phyloP scores from a whole-genome alignment of 768 basidiomycete species.

The Suillus sp. region DNA sequence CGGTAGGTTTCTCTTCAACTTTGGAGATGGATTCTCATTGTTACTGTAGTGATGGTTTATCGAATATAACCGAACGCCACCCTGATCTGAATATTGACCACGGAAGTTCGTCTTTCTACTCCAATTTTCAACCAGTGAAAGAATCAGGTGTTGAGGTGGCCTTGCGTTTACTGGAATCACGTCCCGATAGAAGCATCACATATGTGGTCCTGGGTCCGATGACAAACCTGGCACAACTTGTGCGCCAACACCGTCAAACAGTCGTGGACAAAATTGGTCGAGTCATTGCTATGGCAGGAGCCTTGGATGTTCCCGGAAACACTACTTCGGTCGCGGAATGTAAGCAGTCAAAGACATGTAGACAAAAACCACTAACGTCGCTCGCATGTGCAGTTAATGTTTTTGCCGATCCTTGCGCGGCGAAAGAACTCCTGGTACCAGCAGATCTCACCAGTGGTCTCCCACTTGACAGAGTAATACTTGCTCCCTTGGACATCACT shows the following conservation, averaged over 20 bases:
- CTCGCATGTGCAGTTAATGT: conserved; percentile 62
- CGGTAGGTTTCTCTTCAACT: conserved; percentile 43
- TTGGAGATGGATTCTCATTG: conserved; percentile 6
- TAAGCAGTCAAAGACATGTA: conserved; percentile 37
- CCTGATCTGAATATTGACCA: conserved; percentile 53
- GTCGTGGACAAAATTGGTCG: conserved; percentile 64
- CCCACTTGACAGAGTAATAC: conserved; percentile 66
- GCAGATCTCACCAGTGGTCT: conserved; percentile 42
- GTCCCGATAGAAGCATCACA: conserved; percentile 56
- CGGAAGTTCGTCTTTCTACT: conserved; percentile 30
- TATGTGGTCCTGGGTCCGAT: conserved; percentile 77
- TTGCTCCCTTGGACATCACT: conserved; percentile 83
- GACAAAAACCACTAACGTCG: conserved; percentile 5
- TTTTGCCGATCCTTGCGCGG: conserved; percentile 87
- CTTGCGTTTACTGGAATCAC: conserved; percentile 53
- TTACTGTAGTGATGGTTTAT: conserved; percentile 64
- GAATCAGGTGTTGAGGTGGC: conserved; percentile 55
- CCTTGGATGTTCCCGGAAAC: conserved; percentile 90
- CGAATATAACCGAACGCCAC: conserved; percentile 60
- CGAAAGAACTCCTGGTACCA: conserved; percentile 62
- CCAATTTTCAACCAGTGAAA: conserved; percentile 49
- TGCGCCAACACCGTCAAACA: conserved; percentile 54
- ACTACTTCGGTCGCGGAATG: conserved; percentile 83
- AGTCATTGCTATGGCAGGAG: conserved; percentile 93
- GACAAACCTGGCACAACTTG: conserved; percentile 75